Evolutionary conservation across 2,329 filamentous ascomycete genomes (phyloP), one percentile per base, ranked within the genome.

Genomic region (Pestalotiopsis sp.): DNA sequence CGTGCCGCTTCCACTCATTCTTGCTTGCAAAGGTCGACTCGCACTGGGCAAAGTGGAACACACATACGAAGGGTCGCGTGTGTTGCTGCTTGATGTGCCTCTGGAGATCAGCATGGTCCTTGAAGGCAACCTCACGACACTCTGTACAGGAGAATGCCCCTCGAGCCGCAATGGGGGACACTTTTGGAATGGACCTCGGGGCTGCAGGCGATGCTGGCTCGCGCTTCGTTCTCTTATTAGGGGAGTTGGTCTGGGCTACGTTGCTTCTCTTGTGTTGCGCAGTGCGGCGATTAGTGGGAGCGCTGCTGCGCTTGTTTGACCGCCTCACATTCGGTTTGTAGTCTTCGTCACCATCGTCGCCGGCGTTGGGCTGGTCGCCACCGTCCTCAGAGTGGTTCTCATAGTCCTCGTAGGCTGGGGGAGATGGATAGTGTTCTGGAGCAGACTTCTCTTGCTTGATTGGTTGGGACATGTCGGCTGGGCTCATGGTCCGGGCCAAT

Each of bases 1-100:
- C 89, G 77, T 98, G 95, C 0, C 95, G 90, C 80, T 98, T 98
- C 95, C 95, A 98, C 79, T 98, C 95, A 77, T 97, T 97, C 82
- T 97, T 97, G 73, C 87, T 91, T 3, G 87, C 86, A 76, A 97
- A 97, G 0, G 86, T 90, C 3, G 90, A 88, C 0, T 71, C 73
- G 81, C 95, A 98, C 45, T 92, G 92, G 68, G 94, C 96, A 67
- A 89, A 90, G 41, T 88, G 83, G 78, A 98, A 94, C 67, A 93
- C 89, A 79, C 95, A 98, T 23, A 86, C 84, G 75, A 95, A 96
- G 0, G 89, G 86, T 1, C 88, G 86, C 2, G 83, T 86, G 74
- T 91, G 89, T 36, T 84, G 79, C 67, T 83, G 83, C 69, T 85
- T 85, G 73, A 83, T 79, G 74, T 90, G 86, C 65, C 80, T 83